Evolutionary conservation across 1,284 basidiomycete genomes (phyloP).

Genomic region (Ustilago sp.): DNA sequence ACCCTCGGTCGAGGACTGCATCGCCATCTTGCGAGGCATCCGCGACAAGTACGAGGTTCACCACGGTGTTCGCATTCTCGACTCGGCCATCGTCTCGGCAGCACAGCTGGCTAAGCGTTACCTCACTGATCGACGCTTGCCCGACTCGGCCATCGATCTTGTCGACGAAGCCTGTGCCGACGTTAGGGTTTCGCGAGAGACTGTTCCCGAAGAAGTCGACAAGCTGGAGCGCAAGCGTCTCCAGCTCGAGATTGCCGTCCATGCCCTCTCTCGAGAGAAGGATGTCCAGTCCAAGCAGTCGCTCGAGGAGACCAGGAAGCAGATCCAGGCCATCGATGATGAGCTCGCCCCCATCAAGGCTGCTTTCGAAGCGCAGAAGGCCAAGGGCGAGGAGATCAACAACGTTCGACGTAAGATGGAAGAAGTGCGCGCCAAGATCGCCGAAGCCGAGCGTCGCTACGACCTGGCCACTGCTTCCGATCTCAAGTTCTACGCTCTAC

Average conservation of each 20-base stretch:
- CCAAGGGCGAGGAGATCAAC: conserved; percentile 86
- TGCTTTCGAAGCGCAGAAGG: conserved; percentile 90
- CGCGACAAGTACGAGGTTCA: conserved; percentile 79
- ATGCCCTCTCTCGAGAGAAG: conserved; percentile 84
- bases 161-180: conserved; percentile 73
- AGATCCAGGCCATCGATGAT: conserved; percentile 88
- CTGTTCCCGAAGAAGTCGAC: conserved; percentile 93
- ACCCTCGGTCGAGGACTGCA: conserved; percentile 88
- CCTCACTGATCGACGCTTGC: conserved; percentile 72
- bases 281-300: conserved; percentile 90
- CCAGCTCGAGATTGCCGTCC: conserved; percentile 93
- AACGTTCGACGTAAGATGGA: conserved; percentile 85
- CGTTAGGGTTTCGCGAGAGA: conserved; percentile 77
- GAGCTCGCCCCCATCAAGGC: conserved; percentile 88
- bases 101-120: conserved; percentile 95
- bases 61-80: conserved; percentile 80
- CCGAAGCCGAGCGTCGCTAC: conserved; percentile 89
- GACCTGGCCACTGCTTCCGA: conserved; percentile 76
- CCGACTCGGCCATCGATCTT: conserved; percentile 70
- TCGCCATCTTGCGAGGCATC: conserved; percentile 91
- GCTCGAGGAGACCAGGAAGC: conserved; percentile 81
- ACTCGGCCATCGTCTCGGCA: conserved; percentile 88
- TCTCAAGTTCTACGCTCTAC: conserved; percentile 90
- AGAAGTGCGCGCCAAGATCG: conserved; percentile 89
- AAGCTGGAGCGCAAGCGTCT: conserved; percentile 91